Evolutionary conservation across 495 filamentous ascomycete genomes (phyloP).

Genomic region (Penicillium pancosmium): DNA sequence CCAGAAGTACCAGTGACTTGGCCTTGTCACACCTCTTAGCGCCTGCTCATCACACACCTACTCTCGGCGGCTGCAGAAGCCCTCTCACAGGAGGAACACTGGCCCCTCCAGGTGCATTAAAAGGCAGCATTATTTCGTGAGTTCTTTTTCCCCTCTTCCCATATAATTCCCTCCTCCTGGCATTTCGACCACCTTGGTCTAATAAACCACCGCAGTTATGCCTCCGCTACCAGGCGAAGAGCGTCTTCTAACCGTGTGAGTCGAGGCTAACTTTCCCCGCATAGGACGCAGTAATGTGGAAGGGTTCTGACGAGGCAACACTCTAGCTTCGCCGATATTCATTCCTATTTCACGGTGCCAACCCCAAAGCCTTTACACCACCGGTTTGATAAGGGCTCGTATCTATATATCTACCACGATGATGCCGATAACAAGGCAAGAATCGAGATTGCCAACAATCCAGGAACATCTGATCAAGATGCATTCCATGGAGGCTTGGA

Average conservation of each 20-base stretch:
- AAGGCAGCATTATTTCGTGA: conserved; percentile 19
- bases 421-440: conserved; percentile 66
- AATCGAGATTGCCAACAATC: conserved; percentile 85
- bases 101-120: conserved; percentile 25
- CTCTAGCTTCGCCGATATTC: conserved; percentile 80
- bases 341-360: conserved; percentile 83
- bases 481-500: conserved; percentile 80
- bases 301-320: conserved; percentile 9
- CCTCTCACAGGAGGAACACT: conserved; percentile 17
- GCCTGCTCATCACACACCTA: conserved; percentile 14
- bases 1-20: conserved; percentile 23
- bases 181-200: conserved; percentile 1
- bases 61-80: conserved; percentile 25
- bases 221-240: conserved; percentile 78
- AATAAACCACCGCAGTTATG: conserved; percentile 52
- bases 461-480: conserved; percentile 85
- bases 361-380: conserved; percentile 73
- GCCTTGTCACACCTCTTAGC: conserved; percentile 32
- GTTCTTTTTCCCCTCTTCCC: conserved; percentile 10
- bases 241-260: conserved; percentile 77
- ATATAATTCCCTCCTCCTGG: not conserved
- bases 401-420: conserved; percentile 85
- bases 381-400: conserved; percentile 87
- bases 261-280: conserved; percentile 28
- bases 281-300: conserved; percentile 3